Evolutionary conservation across 2,329 filamentous ascomycete species (phyloP), one percentile per base, ranked within the genome.

Genomic region (Tolypocladium guangdongense): DNA sequence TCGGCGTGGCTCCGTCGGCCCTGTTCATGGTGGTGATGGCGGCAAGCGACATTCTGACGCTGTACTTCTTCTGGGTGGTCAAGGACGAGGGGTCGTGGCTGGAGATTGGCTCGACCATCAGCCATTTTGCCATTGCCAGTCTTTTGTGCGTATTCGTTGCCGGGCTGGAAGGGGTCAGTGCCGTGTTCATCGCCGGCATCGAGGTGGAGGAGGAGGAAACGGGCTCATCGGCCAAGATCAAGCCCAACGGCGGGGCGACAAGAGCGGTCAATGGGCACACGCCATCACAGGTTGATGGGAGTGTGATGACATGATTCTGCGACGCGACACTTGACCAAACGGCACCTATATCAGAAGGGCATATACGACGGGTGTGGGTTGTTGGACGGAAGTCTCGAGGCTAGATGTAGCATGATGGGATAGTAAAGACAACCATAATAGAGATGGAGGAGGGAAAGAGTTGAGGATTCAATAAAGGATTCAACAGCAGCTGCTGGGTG

Each of bases 21-120:
- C 74, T 99, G 4, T 96, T 97, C 72, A 96, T 96, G 86, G 74
- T 92, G 2, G 90, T 95, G 50, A 95, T 96, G 82, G 88, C 87
- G 0, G 82, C 95, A 51, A 91, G 87, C 56, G 93, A 99, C 66
- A 82, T 96, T 50, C 78, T 97, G 66, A 97, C 93, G 4, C 77
- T 99, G 51, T 89, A 93, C 63, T 99, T 99, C 75, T 99, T 99
- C 72, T 99, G 89, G 83, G 89, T 96, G 62, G 93, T 99, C 47
- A 88, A 87, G 63, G 93, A 99, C 62, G 93, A 99, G 67, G 93
- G 93, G 0, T 93, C 87, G 24, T 99, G 93, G 93, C 73, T 99
- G 55, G 93, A 99, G 66, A 99, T 99, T 66, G 93, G 93, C 35
- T 95, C 90, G 32, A 96, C 90, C 4, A 99, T 99, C 60, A 95